phyloP scores from a whole-genome alignment of 257 asterid genomes.

The Solanum paucissectum region DNA sequence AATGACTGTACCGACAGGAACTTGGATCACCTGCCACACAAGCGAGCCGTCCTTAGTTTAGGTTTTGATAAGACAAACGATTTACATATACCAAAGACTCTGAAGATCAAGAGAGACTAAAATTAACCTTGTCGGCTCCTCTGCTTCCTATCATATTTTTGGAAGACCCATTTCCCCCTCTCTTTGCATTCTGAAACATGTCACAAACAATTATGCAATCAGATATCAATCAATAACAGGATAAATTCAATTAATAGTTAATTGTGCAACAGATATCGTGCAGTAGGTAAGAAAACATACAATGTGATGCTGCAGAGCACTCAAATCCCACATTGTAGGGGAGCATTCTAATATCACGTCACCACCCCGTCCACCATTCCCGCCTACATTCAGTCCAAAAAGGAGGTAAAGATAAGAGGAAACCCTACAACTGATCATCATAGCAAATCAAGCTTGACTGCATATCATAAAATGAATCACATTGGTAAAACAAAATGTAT shows the following conservation, averaged over 20 bases:
- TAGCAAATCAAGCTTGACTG: not conserved
- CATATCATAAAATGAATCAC: not conserved
- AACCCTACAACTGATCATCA: not conserved
- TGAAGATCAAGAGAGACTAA: slow-evolving; percentile 3
- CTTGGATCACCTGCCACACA: slow-evolving; percentile 53
- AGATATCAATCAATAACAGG: not conserved
- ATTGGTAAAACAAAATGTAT: not conserved
- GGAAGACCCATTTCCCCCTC: slow-evolving; percentile 83
- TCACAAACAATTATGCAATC: not conserved
- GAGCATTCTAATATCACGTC: slow-evolving; percentile 82
- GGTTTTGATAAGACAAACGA: not conserved
- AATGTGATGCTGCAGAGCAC: slow-evolving; percentile 77
- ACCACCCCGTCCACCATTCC: slow-evolving; percentile 95
- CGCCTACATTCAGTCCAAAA: slow-evolving; percentile 37
- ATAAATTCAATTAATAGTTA: not conserved
- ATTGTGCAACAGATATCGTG: not conserved
- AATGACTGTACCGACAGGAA: slow-evolving; percentile 86
- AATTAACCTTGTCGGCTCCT: slow-evolving; percentile 77
- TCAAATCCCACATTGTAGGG: slow-evolving; percentile 78
- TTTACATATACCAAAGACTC: slow-evolving; percentile 1
- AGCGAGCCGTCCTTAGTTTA: not conserved
- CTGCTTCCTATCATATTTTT: slow-evolving; percentile 86
- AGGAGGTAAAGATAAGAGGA: slow-evolving; percentile 1
- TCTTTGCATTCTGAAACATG: slow-evolving; percentile 62
- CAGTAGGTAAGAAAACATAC: slow-evolving; percentile 33